A percentile compares a stretch with the other conserved stretches of the same genome.
These are phyloP conservation scores for Microthyrium microscopicum DNA, from an alignment of 2,329 filamentous ascomycete genomes.

Conservation along the genomic window DNA sequence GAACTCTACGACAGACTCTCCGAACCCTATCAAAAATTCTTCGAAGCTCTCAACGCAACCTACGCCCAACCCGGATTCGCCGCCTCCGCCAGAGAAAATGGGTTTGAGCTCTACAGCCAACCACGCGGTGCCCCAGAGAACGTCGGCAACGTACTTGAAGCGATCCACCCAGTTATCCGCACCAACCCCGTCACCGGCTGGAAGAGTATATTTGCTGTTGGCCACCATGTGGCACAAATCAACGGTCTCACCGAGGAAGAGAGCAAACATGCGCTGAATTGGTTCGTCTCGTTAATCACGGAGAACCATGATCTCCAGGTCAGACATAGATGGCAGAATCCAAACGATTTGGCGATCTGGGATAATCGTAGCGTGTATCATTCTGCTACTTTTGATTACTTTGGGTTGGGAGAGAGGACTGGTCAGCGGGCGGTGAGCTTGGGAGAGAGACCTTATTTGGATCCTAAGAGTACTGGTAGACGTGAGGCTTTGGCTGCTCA, in stretches of 20 bases:
- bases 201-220: slow-evolving; percentile 37
- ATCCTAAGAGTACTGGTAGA: slow-evolving; percentile 32
- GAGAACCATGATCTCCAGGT: slow-evolving; percentile 37
- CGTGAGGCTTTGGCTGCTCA: slow-evolving; percentile 21
- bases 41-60: slow-evolving; percentile 29
- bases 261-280: slow-evolving; percentile 24
- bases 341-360: slow-evolving; percentile 43
- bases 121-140: slow-evolving; percentile 38
- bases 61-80: slow-evolving; percentile 28
- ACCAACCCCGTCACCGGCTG: slow-evolving; percentile 49
- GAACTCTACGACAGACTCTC: slow-evolving; percentile 34
- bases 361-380: slow-evolving; percentile 46
- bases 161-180: slow-evolving; percentile 39
- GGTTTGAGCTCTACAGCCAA: slow-evolving; percentile 29
- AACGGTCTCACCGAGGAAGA: slow-evolving; percentile 29
- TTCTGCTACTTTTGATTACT: slow-evolving; percentile 47
- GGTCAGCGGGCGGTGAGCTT: slow-evolving; percentile 38
- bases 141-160: slow-evolving; percentile 31
- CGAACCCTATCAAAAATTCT: slow-evolving; percentile 30
- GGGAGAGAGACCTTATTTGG: slow-evolving; percentile 37
- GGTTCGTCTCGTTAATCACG: slow-evolving; percentile 25
- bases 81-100: slow-evolving; percentile 21
- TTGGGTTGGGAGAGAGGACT: slow-evolving; percentile 32
- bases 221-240: slow-evolving; percentile 23
- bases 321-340: slow-evolving; percentile 31